phyloP scores from a whole-genome alignment of 1,284 basidiomycete species.

The Irpex sp. region DNA sequence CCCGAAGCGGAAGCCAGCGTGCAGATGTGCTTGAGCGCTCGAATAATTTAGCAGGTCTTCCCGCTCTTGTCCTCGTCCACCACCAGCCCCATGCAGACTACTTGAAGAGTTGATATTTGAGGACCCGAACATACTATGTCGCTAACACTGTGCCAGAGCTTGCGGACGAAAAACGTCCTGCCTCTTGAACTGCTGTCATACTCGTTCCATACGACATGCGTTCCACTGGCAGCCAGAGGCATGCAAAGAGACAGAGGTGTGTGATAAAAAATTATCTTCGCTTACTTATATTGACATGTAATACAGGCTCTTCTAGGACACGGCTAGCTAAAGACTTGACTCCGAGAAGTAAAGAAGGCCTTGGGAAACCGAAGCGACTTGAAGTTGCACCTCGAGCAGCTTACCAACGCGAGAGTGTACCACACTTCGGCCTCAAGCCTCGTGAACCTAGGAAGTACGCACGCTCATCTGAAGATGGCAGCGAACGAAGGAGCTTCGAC shows the following conservation, averaged over 20 bases:
- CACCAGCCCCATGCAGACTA: no score
- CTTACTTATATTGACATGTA: background rate
- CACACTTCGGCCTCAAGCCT: slow-evolving; percentile 21
- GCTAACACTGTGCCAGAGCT: background rate
- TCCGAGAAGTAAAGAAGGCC: slow-evolving; percentile 20
- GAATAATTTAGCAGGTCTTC: background rate
- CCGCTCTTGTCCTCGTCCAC: background rate
- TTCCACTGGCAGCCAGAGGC: background rate
- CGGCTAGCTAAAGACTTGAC: slow-evolving; percentile 35
- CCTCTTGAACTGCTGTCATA: slow-evolving; percentile 17
- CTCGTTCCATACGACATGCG: slow-evolving; percentile 19
- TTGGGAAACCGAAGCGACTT: slow-evolving; percentile 11
- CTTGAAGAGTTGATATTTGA: no score
- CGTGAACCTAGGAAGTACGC: background rate
- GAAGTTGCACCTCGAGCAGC: slow-evolving; percentile 28
- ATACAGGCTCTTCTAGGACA: slow-evolving; percentile 25
- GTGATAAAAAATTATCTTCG: background rate
- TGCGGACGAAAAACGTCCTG: background rate
- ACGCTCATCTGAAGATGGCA: background rate
- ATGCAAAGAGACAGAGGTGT: slow-evolving; percentile 4
- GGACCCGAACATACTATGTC: background rate
- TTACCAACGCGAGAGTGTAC: slow-evolving; percentile 25
- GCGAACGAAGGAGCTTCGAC: background rate
- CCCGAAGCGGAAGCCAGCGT: background rate
- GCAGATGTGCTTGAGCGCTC: background rate